Evolutionary conservation across 73 alveolate species (phyloP).

Genomic region (Paramecium pentaurelia): DNA sequence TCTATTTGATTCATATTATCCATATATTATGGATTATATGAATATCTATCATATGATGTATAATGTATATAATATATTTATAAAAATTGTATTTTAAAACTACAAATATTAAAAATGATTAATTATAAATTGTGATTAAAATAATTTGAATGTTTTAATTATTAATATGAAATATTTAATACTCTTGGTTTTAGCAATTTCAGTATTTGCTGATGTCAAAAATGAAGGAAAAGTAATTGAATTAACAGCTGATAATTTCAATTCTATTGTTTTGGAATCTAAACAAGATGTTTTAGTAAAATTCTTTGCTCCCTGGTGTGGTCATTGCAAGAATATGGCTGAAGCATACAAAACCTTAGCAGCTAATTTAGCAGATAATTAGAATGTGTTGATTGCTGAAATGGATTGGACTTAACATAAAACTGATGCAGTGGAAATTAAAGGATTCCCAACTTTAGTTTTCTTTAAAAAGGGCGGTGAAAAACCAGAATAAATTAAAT

Average conservation of each 20-base stretch:
- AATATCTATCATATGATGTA: no score
- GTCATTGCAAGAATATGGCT: conserved; percentile 92
- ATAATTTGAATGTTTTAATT: background rate
- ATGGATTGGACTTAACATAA: conserved; percentile 92
- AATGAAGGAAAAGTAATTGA: conserved; percentile 13
- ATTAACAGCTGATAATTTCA: background rate
- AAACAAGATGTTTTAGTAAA: conserved; percentile 66
- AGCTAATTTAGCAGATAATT: conserved; percentile 64
- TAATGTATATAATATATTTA: no score
- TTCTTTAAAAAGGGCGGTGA: conserved; percentile 69
- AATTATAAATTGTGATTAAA: background rate
- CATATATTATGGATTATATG: background rate
- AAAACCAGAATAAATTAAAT: background rate
- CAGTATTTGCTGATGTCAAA: background rate
- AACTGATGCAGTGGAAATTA: conserved; percentile 76
- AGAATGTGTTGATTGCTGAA: conserved; percentile 83
- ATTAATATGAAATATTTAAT: background rate
- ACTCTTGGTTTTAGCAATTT: background rate
- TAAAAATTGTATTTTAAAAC: background rate
- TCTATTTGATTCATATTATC: no score
- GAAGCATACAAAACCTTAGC: conserved; percentile 95
- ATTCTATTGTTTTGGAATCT: conserved; percentile 23
- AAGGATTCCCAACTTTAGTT: conserved; percentile 95
- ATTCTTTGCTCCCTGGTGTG: conserved; percentile 94
- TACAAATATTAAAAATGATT: background rate